phyloP scores from a whole-genome alignment of 345 rosid species.

The Gossypium bickii region DNA sequence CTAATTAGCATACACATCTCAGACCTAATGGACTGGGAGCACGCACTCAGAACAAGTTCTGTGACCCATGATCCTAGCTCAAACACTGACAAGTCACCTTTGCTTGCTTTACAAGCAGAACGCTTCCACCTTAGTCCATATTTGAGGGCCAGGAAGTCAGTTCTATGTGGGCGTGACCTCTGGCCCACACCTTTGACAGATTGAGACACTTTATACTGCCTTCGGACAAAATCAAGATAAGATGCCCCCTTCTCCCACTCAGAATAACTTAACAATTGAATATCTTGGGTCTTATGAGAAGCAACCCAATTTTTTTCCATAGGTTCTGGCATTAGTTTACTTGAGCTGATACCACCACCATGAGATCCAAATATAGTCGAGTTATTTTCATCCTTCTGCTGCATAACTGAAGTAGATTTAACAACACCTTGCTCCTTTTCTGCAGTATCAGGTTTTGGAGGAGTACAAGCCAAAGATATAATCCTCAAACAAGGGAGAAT shows the following conservation, averaged over 20 bases:
- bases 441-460: constrained; percentile 87
- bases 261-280: constrained; percentile 80
- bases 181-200: constrained; percentile 57
- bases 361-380: constrained; percentile 38
- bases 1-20: constrained; percentile 96
- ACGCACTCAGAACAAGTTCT: constrained; percentile 94
- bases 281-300: constrained; percentile 65
- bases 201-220: constrained; percentile 91
- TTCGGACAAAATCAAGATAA: constrained; percentile 95
- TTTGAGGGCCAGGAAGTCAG: constrained; percentile 83
- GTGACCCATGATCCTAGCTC: constrained; percentile 98
- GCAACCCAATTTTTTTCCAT: constrained; percentile 59
- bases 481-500: constrained; percentile 97
- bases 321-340: constrained; percentile 45
- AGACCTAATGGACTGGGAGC: constrained; percentile 93
- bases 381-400: constrained; percentile 61
- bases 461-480: constrained; percentile 91
- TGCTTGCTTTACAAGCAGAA: constrained; percentile 47
- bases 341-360: constrained; percentile 29
- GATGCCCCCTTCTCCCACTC: constrained; percentile 99
- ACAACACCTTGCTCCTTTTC: constrained; percentile 65
- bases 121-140: constrained; percentile 91
- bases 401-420: constrained; percentile 46
- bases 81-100: constrained; percentile 64
- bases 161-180: constrained; percentile 68